These are phyloP conservation scores for Vigna trinervia DNA, from an alignment of 306 rosid genomes.

Conservation along the genomic window DNA sequence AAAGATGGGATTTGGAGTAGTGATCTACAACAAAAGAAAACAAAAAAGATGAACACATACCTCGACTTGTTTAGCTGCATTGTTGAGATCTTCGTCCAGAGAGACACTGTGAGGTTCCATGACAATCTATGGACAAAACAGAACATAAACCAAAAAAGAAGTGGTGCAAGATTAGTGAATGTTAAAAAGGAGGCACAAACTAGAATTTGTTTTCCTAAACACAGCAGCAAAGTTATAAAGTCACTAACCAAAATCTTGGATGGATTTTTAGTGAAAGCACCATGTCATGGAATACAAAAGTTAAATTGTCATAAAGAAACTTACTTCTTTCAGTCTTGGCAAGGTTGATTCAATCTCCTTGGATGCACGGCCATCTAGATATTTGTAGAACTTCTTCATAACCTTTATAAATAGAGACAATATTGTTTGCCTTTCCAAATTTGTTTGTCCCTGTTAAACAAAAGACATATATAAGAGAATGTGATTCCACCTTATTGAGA, in stretches of 20 bases:
- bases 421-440: conserved; percentile 79
- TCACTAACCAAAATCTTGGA: conserved; percentile 28
- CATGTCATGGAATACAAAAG: conserved; percentile 7
- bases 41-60: conserved; percentile 47
- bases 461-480: conserved; percentile 27
- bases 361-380: conserved; percentile 64
- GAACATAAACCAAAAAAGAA: conserved; percentile 9
- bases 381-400: conserved; percentile 77
- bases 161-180: conserved; percentile 24
- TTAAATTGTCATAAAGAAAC: conserved; percentile 32
- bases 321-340: conserved; percentile 83
- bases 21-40: neutral
- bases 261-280: conserved; percentile 22
- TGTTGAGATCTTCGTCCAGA: conserved; percentile 79
- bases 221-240: neutral
- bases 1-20: neutral
- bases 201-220: conserved; percentile 6
- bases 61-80: conserved; percentile 84
- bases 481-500: conserved; percentile 30
- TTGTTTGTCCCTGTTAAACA: conserved; percentile 67
- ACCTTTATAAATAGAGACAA: conserved; percentile 82
- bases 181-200: neutral
- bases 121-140: conserved; percentile 54
- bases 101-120: conserved; percentile 81
- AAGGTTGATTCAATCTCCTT: conserved; percentile 79